Conservation (phyloP, 2,329 filamentous ascomycete species). For the Fusarium sarcochroum region DNA sequence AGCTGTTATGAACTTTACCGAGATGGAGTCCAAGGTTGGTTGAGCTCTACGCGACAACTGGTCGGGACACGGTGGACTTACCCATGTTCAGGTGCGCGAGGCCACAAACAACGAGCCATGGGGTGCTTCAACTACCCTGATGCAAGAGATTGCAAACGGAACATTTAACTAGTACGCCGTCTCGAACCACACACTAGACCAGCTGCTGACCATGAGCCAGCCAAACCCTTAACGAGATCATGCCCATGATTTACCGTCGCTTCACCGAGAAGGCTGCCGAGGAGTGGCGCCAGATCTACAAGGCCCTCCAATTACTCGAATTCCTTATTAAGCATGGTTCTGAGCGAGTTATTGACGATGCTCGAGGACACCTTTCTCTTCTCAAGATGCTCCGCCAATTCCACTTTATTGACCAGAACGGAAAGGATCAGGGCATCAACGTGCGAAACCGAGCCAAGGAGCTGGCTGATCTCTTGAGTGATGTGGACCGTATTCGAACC, state of each 20-base stretch:
- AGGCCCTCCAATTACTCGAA: conserved; percentile 95
- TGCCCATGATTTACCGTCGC: conserved; percentile 99
- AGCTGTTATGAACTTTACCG: conserved; percentile 99
- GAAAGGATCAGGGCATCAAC: conserved; percentile 98
- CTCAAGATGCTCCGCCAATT: conserved; percentile 99
- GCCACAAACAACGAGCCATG: conserved; percentile 99
- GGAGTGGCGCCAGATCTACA: conserved; percentile 99
- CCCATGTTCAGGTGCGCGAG: conserved; percentile 80
- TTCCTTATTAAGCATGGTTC: conserved; percentile 98
- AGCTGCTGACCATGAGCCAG: conserved; percentile 62
- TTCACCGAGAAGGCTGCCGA: conserved; percentile 99
- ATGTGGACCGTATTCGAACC: conserved; percentile 87
- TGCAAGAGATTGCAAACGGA: conserved; percentile 98
- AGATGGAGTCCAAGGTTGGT: conserved; percentile 82
- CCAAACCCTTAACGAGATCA: conserved; percentile 97
- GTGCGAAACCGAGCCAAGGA: conserved; percentile 97
- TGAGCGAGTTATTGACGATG: conserved; percentile 96
- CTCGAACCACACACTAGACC: conserved; percentile 33
- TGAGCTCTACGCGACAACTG: conserved; percentile 16
- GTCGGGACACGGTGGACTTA: conserved; percentile 32
- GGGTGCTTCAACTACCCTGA: conserved; percentile 85
- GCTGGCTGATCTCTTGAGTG: conserved; percentile 90
- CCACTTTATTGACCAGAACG: conserved; percentile 95
- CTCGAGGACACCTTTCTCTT: conserved; percentile 92
- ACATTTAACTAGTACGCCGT: conserved; percentile 93